Percentiles rank a stretch among this genome's conserved stretches.
phyloP scores from a whole-genome alignment of 1,139 yeast genomes.

The Debaryomyces robertsiae region DNA sequence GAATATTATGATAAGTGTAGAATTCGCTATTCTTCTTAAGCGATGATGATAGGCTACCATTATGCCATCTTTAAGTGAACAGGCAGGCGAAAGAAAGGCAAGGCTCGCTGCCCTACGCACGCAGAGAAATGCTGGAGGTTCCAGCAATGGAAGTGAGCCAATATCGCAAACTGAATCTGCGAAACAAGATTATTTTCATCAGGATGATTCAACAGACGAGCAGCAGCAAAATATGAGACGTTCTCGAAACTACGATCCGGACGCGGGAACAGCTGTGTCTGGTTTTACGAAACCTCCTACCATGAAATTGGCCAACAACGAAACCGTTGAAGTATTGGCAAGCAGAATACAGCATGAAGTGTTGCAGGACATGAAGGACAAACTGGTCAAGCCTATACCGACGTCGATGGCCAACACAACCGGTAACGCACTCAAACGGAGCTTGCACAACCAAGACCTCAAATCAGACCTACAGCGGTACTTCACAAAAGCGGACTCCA shows the following conservation, averaged over 20 bases:
- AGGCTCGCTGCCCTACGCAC: slow-evolving; percentile 28
- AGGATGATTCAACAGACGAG: too few species aligned
- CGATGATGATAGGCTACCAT: too few species aligned
- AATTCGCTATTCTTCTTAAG: neutral
- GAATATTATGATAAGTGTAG: neutral
- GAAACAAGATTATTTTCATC: too few species aligned
- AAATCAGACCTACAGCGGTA: slow-evolving; percentile 32
- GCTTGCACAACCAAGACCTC: slow-evolving; percentile 24
- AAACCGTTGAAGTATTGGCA: slow-evolving; percentile 34
- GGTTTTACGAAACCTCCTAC: slow-evolving; percentile 14
- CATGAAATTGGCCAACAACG: slow-evolving; percentile 18
- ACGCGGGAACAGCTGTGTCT: slow-evolving; percentile 1
- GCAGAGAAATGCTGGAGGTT: slow-evolving; percentile 12
- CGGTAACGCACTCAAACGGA: neutral
- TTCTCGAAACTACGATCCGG: slow-evolving; percentile 3
- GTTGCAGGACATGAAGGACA: slow-evolving; percentile 14
- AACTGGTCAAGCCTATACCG: slow-evolving; percentile 8
- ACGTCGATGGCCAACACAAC: neutral
- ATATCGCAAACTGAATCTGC: too few species aligned
- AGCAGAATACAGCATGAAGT: slow-evolving; percentile 27
- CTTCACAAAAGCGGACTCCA: slow-evolving; percentile 28
- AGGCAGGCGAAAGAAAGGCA: slow-evolving; percentile 23
- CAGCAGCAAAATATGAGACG: neutral
- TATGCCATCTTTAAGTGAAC: slow-evolving; percentile 4
- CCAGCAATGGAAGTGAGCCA: too few species aligned